These are phyloP conservation scores for Colletotrichum sp. DNA, from an alignment of 2,329 filamentous ascomycete genomes.

Conservation along the genomic window DNA sequence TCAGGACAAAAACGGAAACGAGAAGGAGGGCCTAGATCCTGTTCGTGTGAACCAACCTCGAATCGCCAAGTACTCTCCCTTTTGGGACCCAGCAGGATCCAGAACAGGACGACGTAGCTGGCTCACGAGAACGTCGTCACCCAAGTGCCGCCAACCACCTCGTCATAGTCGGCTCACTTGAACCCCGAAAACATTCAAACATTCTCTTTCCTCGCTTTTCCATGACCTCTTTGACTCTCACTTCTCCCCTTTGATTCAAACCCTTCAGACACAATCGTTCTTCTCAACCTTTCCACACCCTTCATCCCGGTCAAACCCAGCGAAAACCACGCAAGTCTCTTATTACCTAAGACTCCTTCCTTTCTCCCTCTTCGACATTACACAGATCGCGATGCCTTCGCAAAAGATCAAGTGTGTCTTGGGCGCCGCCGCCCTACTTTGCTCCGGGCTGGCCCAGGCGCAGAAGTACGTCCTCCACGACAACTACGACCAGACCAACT, in stretches of 20 bases:
- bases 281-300: neutral
- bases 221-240: conserved; percentile 10
- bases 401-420: conserved; percentile 8
- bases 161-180: neutral
- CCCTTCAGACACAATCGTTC: neutral
- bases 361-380: neutral
- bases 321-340: neutral
- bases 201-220: neutral
- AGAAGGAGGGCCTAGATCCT: neutral
- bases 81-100: neutral
- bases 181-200: neutral
- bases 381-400: conserved; percentile 4
- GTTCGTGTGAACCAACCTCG: neutral
- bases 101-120: neutral
- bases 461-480: conserved; percentile 50
- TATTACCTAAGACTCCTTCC: neutral
- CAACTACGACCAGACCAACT: conserved; percentile 56
- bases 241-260: conserved; percentile 9
- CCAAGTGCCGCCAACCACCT: neutral
- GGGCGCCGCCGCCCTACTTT: conserved; percentile 7
- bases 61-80: neutral
- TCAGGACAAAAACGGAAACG: neutral
- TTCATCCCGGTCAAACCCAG: neutral
- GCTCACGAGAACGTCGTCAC: neutral
- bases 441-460: conserved; percentile 26